phyloP scores from a whole-genome alignment of 352 stramenopile genomes.

The Phytopythium boreale region DNA sequence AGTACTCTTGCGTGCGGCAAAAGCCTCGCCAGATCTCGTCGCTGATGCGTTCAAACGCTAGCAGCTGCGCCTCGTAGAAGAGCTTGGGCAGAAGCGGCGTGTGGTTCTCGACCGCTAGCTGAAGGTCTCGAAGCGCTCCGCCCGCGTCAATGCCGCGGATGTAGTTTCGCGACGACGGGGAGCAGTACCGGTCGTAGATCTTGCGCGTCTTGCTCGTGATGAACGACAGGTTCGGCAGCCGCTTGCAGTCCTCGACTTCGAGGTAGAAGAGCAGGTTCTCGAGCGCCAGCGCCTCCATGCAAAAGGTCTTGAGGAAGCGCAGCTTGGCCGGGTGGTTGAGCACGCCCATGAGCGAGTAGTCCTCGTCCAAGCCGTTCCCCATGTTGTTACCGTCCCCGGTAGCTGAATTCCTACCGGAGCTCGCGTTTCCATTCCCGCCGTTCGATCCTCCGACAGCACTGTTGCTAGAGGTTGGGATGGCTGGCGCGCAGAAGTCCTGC shows the following conservation, averaged over 20 bases:
- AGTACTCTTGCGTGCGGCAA: constrained; percentile 66
- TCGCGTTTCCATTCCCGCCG: not conserved
- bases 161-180: constrained; percentile 37
- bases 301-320: constrained; percentile 85
- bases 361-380: constrained; percentile 29
- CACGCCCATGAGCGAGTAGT: constrained; percentile 59
- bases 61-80: constrained; percentile 67
- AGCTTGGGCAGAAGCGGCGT: constrained; percentile 50
- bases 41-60: constrained; percentile 57
- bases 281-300: constrained; percentile 74
- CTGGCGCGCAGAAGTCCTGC: constrained; percentile 59
- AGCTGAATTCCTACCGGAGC: not conserved
- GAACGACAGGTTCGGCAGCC: constrained; percentile 76
- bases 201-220: constrained; percentile 74
- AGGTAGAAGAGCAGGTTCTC: constrained; percentile 86
- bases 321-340: constrained; percentile 73
- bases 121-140: constrained; percentile 37
- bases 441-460: constrained; percentile 1
- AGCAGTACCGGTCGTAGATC: constrained; percentile 80
- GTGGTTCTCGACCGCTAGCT: constrained; percentile 42
- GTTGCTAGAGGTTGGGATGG: constrained; percentile 8
- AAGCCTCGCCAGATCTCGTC: constrained; percentile 69
- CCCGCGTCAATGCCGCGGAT: constrained; percentile 35
- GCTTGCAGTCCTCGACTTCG: constrained; percentile 84
- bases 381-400: not conserved